These are phyloP conservation scores for Phytophthora parvispora DNA, from an alignment of 352 stramenopile genomes.

Conservation along the genomic window DNA sequence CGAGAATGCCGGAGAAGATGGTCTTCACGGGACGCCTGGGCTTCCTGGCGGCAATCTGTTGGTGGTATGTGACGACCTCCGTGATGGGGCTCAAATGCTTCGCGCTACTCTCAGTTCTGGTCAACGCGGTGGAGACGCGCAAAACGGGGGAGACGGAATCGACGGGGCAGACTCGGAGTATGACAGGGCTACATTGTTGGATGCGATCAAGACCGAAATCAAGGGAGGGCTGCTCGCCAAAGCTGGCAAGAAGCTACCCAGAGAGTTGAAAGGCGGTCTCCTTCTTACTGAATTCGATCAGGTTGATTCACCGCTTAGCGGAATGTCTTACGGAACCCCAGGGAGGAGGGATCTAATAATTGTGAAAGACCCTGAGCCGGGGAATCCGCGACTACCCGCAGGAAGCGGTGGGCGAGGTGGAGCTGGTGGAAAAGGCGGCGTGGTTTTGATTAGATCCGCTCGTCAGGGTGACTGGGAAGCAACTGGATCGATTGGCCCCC, in stretches of 20 bases:
- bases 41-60: conserved; percentile 27
- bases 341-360: neutral
- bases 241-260: neutral
- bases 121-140: neutral
- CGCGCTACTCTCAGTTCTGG: conserved; percentile 1
- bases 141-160: neutral
- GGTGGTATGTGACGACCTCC: conserved; percentile 1
- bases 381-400: neutral
- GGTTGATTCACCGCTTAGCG: neutral
- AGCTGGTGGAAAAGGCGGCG: neutral
- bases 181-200: neutral
- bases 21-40: conserved; percentile 6
- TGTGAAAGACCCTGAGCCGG: neutral
- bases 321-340: neutral
- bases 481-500: neutral
- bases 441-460: neutral
- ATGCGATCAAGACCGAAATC: neutral
- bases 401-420: conserved; percentile 4
- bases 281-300: neutral
- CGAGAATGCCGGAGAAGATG: neutral
- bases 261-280: neutral
- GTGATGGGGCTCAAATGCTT: conserved; percentile 1
- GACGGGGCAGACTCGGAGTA: neutral
- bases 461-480: conserved; percentile 4
- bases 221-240: neutral